These are phyloP conservation scores for Dactylellina drechsleri DNA, from an alignment of 2,329 filamentous ascomycete genomes.

Conservation along the genomic window DNA sequence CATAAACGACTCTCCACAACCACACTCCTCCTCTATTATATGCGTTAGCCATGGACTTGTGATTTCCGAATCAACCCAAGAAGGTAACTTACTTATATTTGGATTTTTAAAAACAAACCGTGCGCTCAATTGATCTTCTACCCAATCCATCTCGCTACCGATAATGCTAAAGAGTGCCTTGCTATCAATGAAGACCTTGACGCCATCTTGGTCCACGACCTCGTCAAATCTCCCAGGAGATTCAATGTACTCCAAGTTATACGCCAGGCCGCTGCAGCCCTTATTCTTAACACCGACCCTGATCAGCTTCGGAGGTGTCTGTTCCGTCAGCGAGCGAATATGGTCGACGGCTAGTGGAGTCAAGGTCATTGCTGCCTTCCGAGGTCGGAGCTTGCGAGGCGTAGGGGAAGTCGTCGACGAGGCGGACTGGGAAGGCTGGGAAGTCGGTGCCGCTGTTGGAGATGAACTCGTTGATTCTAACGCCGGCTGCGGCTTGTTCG, in stretches of 20 bases:
- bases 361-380: slow-evolving; percentile 91
- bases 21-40: slow-evolving; percentile 85
- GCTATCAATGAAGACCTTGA: slow-evolving; percentile 94
- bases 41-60: slow-evolving; percentile 3
- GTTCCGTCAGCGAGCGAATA: slow-evolving; percentile 78
- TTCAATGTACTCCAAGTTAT: slow-evolving; percentile 94
- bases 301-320: slow-evolving; percentile 91
- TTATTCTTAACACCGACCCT: slow-evolving; percentile 92
- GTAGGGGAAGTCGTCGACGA: slow-evolving; percentile 14
- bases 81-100: slow-evolving; percentile 83
- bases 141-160: slow-evolving; percentile 98
- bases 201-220: slow-evolving; percentile 91
- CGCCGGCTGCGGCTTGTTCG: background rate
- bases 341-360: slow-evolving; percentile 82
- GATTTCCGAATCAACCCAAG: slow-evolving; percentile 5
- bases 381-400: slow-evolving; percentile 72
- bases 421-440: slow-evolving; percentile 1
- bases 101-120: slow-evolving; percentile 95
- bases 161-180: slow-evolving; percentile 98
- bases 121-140: slow-evolving; percentile 91
- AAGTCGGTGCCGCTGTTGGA: background rate
- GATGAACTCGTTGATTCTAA: background rate
- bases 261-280: slow-evolving; percentile 91
- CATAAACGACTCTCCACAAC: slow-evolving; percentile 97
- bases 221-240: slow-evolving; percentile 90